Evolutionary conservation across 192 early-diverging fungal species (phyloP).

Genomic region (Chytriomyces sp.): DNA sequence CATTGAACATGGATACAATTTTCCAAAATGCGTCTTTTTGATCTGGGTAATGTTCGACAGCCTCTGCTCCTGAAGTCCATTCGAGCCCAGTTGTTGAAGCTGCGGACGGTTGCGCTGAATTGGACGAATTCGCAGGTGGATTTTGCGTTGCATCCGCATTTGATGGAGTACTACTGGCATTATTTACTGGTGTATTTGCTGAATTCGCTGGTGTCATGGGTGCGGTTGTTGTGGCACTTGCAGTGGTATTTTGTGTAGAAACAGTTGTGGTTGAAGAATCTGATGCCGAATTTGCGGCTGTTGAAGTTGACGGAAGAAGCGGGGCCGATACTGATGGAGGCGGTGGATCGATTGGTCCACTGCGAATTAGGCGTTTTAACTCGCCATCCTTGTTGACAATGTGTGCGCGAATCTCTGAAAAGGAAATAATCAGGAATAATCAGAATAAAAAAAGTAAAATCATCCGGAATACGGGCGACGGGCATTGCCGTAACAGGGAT

Average conservation of each 20-base stretch:
- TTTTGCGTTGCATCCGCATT: neutral
- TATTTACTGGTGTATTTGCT: neutral
- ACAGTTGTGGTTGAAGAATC: neutral
- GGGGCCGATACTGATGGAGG: neutral
- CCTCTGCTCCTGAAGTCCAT: constrained; percentile 28
- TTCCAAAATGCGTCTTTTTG: constrained; percentile 34
- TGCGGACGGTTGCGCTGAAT: neutral
- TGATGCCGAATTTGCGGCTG: constrained; percentile 1
- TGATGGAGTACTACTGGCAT: constrained; percentile 1
- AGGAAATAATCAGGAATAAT: neutral
- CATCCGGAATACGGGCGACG: too few species aligned
- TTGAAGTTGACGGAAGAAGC: neutral
- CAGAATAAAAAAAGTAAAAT: too few species aligned
- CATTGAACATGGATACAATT: constrained; percentile 32
- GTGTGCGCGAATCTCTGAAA: constrained; percentile 17
- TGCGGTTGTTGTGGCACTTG: neutral
- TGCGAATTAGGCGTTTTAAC: constrained; percentile 21
- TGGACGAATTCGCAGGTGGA: neutral
- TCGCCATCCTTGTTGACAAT: constrained; percentile 28
- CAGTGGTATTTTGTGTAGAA: neutral
- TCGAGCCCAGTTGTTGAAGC: neutral
- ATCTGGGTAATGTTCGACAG: constrained; percentile 26
- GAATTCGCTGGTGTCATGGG: neutral
- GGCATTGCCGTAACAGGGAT: too few species aligned
- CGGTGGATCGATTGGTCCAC: constrained; percentile 20